Conservation (phyloP, 257 asterid genomes). For the Rubia yunnanensis region DNA sequence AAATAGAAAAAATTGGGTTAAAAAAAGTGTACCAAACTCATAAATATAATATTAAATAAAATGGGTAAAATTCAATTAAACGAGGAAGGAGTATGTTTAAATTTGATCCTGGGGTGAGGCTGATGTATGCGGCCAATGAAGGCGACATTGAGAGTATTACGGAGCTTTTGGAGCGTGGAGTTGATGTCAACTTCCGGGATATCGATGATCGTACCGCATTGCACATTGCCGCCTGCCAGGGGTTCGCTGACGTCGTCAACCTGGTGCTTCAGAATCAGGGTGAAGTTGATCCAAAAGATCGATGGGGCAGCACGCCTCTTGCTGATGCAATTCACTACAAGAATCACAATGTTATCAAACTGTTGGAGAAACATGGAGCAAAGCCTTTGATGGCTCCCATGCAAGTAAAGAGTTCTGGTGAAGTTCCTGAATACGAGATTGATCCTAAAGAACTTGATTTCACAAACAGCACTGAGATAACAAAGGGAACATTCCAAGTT, state of each 20-base stretch:
- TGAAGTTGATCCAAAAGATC: constrained; percentile 51
- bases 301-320: constrained; percentile 99
- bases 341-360: constrained; percentile 58
- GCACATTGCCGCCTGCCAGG: constrained; percentile 97
- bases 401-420: constrained; percentile 64
- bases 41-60: too few species aligned
- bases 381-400: constrained; percentile 63
- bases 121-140: constrained; percentile 81
- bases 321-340: constrained; percentile 87
- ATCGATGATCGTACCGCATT: constrained; percentile 88
- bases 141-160: constrained; percentile 80
- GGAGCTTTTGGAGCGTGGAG: constrained; percentile 56
- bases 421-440: constrained; percentile 94
- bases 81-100: too few species aligned
- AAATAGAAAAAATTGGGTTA: too few species aligned
- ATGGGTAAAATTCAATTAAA: too few species aligned
- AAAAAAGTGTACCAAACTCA: too few species aligned
- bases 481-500: constrained; percentile 78
- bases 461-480: constrained; percentile 51
- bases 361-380: constrained; percentile 76
- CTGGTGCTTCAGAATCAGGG: constrained; percentile 60
- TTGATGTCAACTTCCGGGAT: constrained; percentile 76
- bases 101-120: constrained; percentile 68
- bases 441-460: constrained; percentile 75
- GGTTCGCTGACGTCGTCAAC: constrained; percentile 54